Percentiles rank a stretch among this genome's conserved stretches.
Evolutionary conservation across 257 asterid species (phyloP).

Genomic region (Salvia rosmarinus): DNA sequence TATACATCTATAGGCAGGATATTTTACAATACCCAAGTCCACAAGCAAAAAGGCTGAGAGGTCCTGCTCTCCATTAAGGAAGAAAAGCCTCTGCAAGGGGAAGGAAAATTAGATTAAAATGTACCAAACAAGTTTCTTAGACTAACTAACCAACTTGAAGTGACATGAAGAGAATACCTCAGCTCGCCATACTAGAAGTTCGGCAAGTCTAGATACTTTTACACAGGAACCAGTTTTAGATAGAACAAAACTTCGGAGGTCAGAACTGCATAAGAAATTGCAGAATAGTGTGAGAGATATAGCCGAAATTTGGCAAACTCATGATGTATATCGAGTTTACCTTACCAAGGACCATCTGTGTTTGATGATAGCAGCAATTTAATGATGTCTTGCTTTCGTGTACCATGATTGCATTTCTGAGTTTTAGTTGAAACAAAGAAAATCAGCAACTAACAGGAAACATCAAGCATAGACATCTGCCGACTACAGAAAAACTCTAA

Average conservation of each 20-base stretch:
- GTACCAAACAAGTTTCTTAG: slow-evolving; percentile 11
- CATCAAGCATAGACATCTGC: slow-evolving; percentile 19
- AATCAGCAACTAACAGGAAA: slow-evolving; percentile 26
- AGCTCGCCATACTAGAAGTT: slow-evolving; percentile 88
- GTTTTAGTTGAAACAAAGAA: slow-evolving; percentile 28
- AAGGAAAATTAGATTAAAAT: slow-evolving; percentile 31
- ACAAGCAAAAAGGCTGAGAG: slow-evolving; percentile 86
- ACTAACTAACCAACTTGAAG: slow-evolving; percentile 32
- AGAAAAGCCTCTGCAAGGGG: slow-evolving; percentile 84
- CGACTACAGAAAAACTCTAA: slow-evolving; percentile 14
- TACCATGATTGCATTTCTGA: slow-evolving; percentile 61
- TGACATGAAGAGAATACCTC: slow-evolving; percentile 57
- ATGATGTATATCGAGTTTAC: slow-evolving; percentile 29
- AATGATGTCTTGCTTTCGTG: slow-evolving; percentile 69
- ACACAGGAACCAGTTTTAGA: slow-evolving; percentile 65
- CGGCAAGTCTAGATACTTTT: slow-evolving; percentile 65
- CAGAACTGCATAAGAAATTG: slow-evolving; percentile 56
- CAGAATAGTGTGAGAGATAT: slow-evolving; percentile 28
- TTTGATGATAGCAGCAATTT: slow-evolving; percentile 58
- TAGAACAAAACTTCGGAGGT: slow-evolving; percentile 54
- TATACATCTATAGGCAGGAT: slow-evolving; percentile 83
- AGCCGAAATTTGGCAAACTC: slow-evolving; percentile 19
- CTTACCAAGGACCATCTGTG: slow-evolving; percentile 62
- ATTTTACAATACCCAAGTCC: slow-evolving; percentile 83
- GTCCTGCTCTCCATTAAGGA: slow-evolving; percentile 94